phyloP scores from a whole-genome alignment of 805 yeast genomes.

The Spathaspora hagerdaliae region DNA sequence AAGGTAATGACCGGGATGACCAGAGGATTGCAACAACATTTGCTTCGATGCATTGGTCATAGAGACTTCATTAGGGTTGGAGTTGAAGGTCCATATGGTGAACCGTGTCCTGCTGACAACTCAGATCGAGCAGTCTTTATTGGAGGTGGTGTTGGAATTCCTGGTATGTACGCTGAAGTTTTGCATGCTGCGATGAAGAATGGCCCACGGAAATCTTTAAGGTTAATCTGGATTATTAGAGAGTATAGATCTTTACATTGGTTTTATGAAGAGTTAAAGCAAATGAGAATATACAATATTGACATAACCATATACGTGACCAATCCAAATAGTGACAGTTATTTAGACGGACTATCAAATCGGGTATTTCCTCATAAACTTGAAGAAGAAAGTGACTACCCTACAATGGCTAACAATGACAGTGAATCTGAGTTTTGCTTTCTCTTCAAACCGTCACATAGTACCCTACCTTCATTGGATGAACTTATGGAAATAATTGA shows the following conservation, averaged over 20 bases:
- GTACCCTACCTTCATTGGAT: no score
- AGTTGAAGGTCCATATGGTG: constrained; percentile 36
- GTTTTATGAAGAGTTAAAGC: constrained; percentile 24
- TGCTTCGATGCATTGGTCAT: constrained; percentile 14
- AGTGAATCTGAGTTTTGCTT: no score
- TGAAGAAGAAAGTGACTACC: no score
- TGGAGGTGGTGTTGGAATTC: constrained; percentile 41
- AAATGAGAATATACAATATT: constrained; percentile 22
- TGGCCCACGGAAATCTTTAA: constrained; percentile 10
- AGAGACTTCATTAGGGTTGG: constrained; percentile 23
- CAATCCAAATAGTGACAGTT: constrained; percentile 17
- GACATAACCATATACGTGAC: constrained; percentile 41
- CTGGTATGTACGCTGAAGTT: constrained; percentile 34
- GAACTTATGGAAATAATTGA: neutral
- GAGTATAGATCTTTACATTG: constrained; percentile 31
- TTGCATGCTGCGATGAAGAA: constrained; percentile 7
- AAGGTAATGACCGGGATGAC: constrained; percentile 34
- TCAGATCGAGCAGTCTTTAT: constrained; percentile 26
- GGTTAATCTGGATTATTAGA: constrained; percentile 37
- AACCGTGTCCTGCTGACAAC: constrained; percentile 22
- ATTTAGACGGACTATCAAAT: neutral
- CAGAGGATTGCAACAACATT: constrained; percentile 13
- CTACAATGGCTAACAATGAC: no score
- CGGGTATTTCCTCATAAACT: no score
- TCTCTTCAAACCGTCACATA: no score